Evolutionary conservation across 2,329 filamentous ascomycete genomes (phyloP).

Genomic region (Trichoderma atroviride): DNA sequence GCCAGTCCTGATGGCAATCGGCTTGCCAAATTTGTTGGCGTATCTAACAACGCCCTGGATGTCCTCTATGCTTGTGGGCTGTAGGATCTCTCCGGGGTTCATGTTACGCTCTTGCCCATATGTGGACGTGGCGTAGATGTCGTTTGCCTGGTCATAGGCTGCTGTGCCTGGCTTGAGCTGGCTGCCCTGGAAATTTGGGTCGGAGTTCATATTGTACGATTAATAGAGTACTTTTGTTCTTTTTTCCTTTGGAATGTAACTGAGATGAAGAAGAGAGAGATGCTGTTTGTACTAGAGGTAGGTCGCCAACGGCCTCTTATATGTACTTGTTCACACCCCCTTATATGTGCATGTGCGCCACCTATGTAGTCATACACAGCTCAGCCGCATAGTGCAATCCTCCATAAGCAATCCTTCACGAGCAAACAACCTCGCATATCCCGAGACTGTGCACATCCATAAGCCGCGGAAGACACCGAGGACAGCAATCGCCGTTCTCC

Average conservation of each 20-base stretch:
- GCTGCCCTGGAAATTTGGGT: background rate
- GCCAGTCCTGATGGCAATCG: conserved; percentile 6
- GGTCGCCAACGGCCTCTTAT: background rate
- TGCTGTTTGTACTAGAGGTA: background rate
- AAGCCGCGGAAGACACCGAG: background rate
- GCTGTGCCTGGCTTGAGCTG: conserved; percentile 7
- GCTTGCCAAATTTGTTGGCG: conserved; percentile 7
- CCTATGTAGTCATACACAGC: background rate
- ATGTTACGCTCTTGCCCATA: conserved; percentile 13
- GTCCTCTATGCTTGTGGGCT: conserved; percentile 1
- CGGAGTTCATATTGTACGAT: background rate
- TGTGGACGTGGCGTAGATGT: conserved; percentile 2
- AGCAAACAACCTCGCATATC: background rate
- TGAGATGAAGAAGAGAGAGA: background rate
- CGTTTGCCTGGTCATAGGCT: conserved; percentile 9
- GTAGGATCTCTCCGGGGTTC: conserved; percentile 10
- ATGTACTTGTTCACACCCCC: background rate
- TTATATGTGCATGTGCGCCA: background rate
- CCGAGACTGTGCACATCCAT: background rate
- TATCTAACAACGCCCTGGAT: conserved; percentile 13
- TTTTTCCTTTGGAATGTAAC: background rate
- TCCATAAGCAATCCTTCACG: background rate
- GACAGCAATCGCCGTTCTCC: background rate
- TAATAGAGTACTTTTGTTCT: background rate
- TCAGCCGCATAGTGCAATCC: background rate